Evolutionary conservation across 805 yeast genomes (phyloP), one percentile per base, ranked within the genome.

Genomic region (Komagataella pastoris): DNA sequence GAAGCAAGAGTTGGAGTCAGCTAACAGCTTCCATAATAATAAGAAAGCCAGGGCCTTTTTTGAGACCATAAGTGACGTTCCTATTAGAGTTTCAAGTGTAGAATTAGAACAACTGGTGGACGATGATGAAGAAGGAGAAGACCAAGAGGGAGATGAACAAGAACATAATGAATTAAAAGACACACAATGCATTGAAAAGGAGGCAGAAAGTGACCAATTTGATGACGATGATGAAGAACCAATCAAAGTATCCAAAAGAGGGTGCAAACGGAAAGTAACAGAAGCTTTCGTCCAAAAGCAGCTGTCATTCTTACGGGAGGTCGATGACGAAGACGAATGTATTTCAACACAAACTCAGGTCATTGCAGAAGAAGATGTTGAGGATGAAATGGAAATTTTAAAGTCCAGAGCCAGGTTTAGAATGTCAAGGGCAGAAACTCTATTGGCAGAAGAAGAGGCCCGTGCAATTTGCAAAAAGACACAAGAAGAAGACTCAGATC

Each of bases 41-140:
- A 77, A 78, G 12, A 81, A 74, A 56, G 70, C 85, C 2, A 72
- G 74, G 56, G 87, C 91, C 0, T 85, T 85, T 58, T 85, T 81
- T 60, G 79, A 78, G 44, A 72, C 83, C 17, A 79, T 81, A 52
- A 73, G 80, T 18, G 83, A 51, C 5, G 44, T 5, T 8, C 40
- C 40, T 30, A 14, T 30, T 10, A 30, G 40, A 30, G 40, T 30
- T 8, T 30, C 40, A 44, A 40, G 46, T 18, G 12, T 18, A 46
- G 17, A 23, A 18, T 45, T 48, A 19, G 49, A 48, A 23, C 45
- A 24, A 12, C 10, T 19, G 52, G 54, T 7, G 6, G 46, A 47
- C 7, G 48, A 70, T 3, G 73, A 68, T n/a, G 56, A 59, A 4
- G 51, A 51, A 30, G 57, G 52, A 6, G 54, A 49, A 6, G 48